A percentile compares a stretch with the other conserved stretches of the same genome.
phyloP scores from a whole-genome alignment of 495 filamentous ascomycete species.

The Podospora pseudopauciseta region DNA sequence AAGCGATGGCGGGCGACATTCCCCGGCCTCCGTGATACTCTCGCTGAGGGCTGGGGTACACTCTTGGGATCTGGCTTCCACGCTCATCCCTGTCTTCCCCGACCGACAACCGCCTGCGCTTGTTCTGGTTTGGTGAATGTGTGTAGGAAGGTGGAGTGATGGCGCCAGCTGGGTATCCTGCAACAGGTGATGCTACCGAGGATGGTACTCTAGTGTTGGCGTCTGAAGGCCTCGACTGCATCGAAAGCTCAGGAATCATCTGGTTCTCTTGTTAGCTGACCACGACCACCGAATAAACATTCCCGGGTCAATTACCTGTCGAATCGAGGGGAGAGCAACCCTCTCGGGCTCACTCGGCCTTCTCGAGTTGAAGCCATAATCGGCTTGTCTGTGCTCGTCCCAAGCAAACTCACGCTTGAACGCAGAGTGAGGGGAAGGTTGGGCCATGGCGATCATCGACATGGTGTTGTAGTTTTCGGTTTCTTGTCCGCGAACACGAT shows the following conservation, averaged over 20 bases:
- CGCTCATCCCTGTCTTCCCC: conserved; percentile 32
- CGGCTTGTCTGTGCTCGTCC: conserved; percentile 24
- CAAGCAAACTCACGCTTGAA: conserved; percentile 29
- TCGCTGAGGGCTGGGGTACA: conserved; percentile 27
- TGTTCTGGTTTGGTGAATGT: conserved; percentile 36
- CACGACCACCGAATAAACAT: not conserved
- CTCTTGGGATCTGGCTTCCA: conserved; percentile 33
- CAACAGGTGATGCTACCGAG: conserved; percentile 26
- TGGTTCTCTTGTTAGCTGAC: conserved; percentile 25
- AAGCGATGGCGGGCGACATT: conserved; percentile 23
- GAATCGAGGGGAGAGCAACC: conserved; percentile 44
- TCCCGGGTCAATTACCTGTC: conserved; percentile 32
- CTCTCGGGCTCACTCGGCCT: conserved; percentile 26
- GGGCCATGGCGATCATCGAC: conserved; percentile 36
- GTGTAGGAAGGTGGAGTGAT: conserved; percentile 35
- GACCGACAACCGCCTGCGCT: conserved; percentile 35
- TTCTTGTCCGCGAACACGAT: conserved; percentile 20
- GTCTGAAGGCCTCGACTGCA: conserved; percentile 1
- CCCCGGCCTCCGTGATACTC: conserved; percentile 22
- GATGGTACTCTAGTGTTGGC: conserved; percentile 23
- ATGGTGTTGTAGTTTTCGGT: conserved; percentile 26
- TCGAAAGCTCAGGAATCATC: conserved; percentile 14
- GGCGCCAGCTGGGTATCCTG: conserved; percentile 17
- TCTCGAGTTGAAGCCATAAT: conserved; percentile 19
- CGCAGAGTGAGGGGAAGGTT: conserved; percentile 25